phyloP scores from a whole-genome alignment of 495 filamentous ascomycete species.

The Talaromyces trachyspermus region DNA sequence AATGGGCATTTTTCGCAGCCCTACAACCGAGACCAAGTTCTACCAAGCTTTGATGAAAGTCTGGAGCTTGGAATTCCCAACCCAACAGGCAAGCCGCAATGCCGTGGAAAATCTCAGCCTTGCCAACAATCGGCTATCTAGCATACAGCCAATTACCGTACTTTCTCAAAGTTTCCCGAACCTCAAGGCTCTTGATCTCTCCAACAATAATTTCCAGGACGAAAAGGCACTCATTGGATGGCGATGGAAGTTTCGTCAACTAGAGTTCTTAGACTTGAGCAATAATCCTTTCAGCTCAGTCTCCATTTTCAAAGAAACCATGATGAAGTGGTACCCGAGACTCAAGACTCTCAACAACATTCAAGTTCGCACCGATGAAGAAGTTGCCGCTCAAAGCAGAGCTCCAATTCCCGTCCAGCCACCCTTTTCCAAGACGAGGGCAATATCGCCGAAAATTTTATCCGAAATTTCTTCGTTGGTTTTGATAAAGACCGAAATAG shows the following conservation, averaged over 20 bases:
- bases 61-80: constrained; percentile 63
- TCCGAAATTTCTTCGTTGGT: constrained; percentile 62
- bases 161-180: constrained; percentile 72
- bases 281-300: constrained; percentile 65
- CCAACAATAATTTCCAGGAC: constrained; percentile 64
- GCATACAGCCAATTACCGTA: constrained; percentile 59
- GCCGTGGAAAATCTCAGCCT: constrained; percentile 71
- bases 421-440: constrained; percentile 69
- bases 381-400: constrained; percentile 48
- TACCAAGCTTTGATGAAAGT: constrained; percentile 85
- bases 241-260: constrained; percentile 66
- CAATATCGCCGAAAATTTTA: constrained; percentile 65
- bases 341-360: constrained; percentile 65
- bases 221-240: constrained; percentile 53
- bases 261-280: constrained; percentile 71
- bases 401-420: constrained; percentile 60
- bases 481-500: constrained; percentile 66
- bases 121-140: constrained; percentile 64
- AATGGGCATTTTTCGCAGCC: constrained; percentile 68
- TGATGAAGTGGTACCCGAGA: constrained; percentile 73
- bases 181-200: constrained; percentile 78
- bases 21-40: constrained; percentile 70
- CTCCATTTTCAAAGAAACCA: constrained; percentile 57
- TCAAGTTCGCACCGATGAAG: constrained; percentile 61
- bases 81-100: constrained; percentile 55